Evolutionary conservation across 331 rosid genomes (phyloP), one percentile per base, ranked within the genome.

Genomic region (Cydonia oblonga): DNA sequence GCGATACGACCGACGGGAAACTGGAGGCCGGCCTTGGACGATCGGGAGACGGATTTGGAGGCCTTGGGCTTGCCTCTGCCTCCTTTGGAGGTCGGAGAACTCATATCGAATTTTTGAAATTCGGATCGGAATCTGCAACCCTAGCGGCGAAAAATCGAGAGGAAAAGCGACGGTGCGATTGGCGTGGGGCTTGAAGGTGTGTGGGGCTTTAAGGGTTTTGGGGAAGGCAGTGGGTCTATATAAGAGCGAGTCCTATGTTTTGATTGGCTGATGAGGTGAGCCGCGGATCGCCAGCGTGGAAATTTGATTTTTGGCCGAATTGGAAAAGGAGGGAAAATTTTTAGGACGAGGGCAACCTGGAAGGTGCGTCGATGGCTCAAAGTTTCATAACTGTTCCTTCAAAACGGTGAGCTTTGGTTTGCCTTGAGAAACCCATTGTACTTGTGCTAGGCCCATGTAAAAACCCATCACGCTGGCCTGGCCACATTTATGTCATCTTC

Each of bases 1-100:
- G 92, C 89, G 40, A 87, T 59, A 4, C 91, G 91, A 19, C 91
- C 91, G 16, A 87, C 91, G 5, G 92, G 92, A 51, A 87, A 87
- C 23, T 87, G 92, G 33, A 87, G 89, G 59, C 92, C 92, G 5
- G 89, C 92, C 59, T 87, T 87, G 49, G 60, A 67, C 26, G 89
- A 85, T 46, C 89, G 70, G 2, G 92, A 78, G n/a, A 85, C 86
- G 3, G 92, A 68, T 58, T 87, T 87, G 32, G 83, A 3, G 3
- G 85, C 51, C 58, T 78, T 83, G 35, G 87, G 66, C 78, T 82
- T 85, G 29, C 89, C 89, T 61, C 86, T 53, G 42, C 89, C 84
- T 5, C 87, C 87, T 16, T 79, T 80, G 18, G 84, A 72, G 3
- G 63, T 62, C 28, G 70, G 58, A 0, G 85, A 81, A 58, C 74